These are phyloP conservation scores for Aspergillus sclerotiicarbonarius DNA, from an alignment of 495 filamentous ascomycete genomes.

Conservation along the genomic window DNA sequence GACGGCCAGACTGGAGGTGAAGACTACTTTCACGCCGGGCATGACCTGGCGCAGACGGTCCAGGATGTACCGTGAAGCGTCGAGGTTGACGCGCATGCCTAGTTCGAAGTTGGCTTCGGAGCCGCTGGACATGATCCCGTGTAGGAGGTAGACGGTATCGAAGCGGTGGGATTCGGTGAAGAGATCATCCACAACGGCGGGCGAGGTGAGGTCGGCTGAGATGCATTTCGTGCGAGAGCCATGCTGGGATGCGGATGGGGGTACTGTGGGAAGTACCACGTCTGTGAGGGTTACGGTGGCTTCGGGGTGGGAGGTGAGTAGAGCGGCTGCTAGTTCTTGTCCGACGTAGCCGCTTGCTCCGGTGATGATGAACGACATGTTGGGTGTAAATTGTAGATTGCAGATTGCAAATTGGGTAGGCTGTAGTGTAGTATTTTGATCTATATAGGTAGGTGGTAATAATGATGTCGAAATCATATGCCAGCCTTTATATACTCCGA, in stretches of 20 bases:
- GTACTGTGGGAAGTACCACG: slow-evolving; percentile 54
- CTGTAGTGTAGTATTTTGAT: background rate
- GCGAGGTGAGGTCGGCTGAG: slow-evolving; percentile 61
- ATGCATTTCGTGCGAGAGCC: slow-evolving; percentile 46
- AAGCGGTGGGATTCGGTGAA: slow-evolving; percentile 42
- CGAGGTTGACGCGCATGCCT: slow-evolving; percentile 70
- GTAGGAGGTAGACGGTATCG: slow-evolving; percentile 70
- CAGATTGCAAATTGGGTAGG: background rate
- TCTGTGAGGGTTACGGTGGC: slow-evolving; percentile 64
- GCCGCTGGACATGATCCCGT: slow-evolving; percentile 83
- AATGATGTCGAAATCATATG: background rate
- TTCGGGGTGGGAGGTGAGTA: slow-evolving; percentile 53
- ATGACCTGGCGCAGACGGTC: slow-evolving; percentile 56
- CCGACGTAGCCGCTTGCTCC: slow-evolving; percentile 72
- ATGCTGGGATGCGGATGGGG: slow-evolving; percentile 45
- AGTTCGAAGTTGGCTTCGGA: slow-evolving; percentile 74
- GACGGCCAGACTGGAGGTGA: slow-evolving; percentile 57
- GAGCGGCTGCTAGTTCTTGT: slow-evolving; percentile 60
- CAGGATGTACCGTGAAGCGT: slow-evolving; percentile 64
- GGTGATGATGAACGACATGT: slow-evolving; percentile 67
- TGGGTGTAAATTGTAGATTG: background rate
- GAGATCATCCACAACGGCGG: slow-evolving; percentile 56
- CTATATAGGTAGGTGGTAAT: background rate
- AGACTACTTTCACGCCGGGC: slow-evolving; percentile 62
- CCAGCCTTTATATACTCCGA: background rate